Base-by-base conservation (phyloP, 2,329 filamentous ascomycete species). In the Scortechinia acanthostroma region DNA sequence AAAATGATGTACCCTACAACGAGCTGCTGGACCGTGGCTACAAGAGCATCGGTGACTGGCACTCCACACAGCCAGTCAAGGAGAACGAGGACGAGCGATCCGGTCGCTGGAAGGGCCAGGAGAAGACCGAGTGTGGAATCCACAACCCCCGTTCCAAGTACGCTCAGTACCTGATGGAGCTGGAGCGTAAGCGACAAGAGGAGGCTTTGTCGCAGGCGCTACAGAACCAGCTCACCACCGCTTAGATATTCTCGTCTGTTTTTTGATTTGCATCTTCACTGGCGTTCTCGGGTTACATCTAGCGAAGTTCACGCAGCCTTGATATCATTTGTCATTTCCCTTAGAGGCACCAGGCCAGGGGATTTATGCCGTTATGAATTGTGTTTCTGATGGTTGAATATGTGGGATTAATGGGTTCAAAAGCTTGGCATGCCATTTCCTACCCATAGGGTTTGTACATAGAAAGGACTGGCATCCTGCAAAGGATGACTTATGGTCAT, bases 21-120 rank as follows among this genome's bases (percentile, higher is more conserved):
- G 82, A 77, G 50, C 78, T 98, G 22, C 77, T 98, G 42, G 88
- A 96, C 68, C 76, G 74, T 48, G 93, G 93, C n/a, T 98, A 98
- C 77, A 96, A 97, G 77, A 95, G 89, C 52, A 77, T 98, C 50
- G 93, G 93, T 50, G 93, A 98, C 73, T 97, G 91, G 88, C 93
- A 98, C 75, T 95, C 90, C 43, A 98, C 93, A 3, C 85, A 81
- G 54, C 91, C 93, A 13, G 90, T 97, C 49, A 81, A 76, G 51
- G 89, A 91, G 48, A 88, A 88, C 52, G 93, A 98, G 68, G 93
- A 97, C 58, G 93, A 98, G 78, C 85, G 93, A 44, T 86, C 93
- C 5, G 93, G 93, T 47, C 84, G 93, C 54, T 98, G 93, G 93
- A 96, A 95, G 77, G 93, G 93, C 50, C 86, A 90, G 65, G 71